phyloP scores from a whole-genome alignment of 1,284 basidiomycete species.

The Singerocomus inundabilis region DNA sequence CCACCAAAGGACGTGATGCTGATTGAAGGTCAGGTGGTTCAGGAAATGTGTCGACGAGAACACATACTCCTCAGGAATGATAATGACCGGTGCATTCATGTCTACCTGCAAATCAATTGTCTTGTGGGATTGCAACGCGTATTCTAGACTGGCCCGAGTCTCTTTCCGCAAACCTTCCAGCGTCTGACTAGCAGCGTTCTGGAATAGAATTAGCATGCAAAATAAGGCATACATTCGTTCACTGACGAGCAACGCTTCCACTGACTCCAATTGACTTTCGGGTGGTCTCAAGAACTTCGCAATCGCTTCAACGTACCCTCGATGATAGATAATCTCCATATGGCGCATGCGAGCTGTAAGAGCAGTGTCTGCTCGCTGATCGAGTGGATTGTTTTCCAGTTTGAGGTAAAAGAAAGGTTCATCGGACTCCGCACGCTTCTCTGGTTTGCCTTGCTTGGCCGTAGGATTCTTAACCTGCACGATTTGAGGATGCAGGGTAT shows the following conservation, averaged over 20 bases:
- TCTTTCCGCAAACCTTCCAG: slow-evolving; percentile 94
- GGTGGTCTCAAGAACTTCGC: slow-evolving; percentile 95
- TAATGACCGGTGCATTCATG: slow-evolving; percentile 96
- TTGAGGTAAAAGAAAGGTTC: slow-evolving; percentile 93
- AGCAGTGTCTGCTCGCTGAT: slow-evolving; percentile 90
- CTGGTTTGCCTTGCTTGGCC: slow-evolving; percentile 7
- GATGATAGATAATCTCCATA: slow-evolving; percentile 98
- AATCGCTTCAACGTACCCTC: slow-evolving; percentile 91
- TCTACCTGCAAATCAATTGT: slow-evolving; percentile 96
- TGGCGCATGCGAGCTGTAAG: slow-evolving; percentile 91
- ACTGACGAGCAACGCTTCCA: slow-evolving; percentile 80
- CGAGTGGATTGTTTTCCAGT: slow-evolving; percentile 92
- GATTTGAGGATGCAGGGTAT: slow-evolving; percentile 88
- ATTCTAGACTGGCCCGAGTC: slow-evolving; percentile 92
- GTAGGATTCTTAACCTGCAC: slow-evolving; percentile 80
- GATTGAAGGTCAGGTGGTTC: slow-evolving; percentile 15
- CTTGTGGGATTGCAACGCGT: slow-evolving; percentile 90
- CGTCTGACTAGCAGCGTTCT: slow-evolving; percentile 93
- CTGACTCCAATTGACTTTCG: slow-evolving; percentile 92
- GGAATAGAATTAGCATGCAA: slow-evolving; percentile 11
- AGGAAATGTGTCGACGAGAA: neutral
- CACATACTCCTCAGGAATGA: slow-evolving; percentile 88
- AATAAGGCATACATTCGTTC: neutral
- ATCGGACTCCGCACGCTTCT: slow-evolving; percentile 35
- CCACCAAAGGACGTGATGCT: slow-evolving; percentile 78